Evolutionary conservation across 495 filamentous ascomycete species (phyloP), one percentile per base, ranked within the genome.

Genomic region (Penicillium coffeae): DNA sequence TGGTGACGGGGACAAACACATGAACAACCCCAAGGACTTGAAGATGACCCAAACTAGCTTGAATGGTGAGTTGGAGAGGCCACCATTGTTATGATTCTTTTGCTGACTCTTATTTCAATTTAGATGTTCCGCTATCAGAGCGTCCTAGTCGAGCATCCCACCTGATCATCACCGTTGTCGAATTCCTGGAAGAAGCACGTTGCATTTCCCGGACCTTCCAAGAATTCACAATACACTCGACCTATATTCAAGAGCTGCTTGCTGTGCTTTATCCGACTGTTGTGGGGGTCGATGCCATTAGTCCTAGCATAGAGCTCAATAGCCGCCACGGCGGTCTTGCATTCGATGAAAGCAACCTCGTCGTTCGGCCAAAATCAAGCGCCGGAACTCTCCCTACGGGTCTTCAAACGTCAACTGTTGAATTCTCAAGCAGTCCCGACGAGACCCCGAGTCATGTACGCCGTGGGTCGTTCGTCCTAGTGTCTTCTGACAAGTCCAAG

Each of bases 301-400:
- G 78, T 47, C 82, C 93, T 3, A 86, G 91, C 55, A 86, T 80
- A 10, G 93, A 98, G 60, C 70, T 96, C 15, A 82, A 87, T 55
- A 87, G 87, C 18, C 78, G 85, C 35, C 83, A 91, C 49, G 86
- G 85, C 21, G 76, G 81, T 1, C 79, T 95, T 42, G 90, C 80
- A 18, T 93, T 95, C 53, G 88, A 92, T 49, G 91, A 89, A 9
- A 81, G 85, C 48, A 89, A 90, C 69, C 84, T 95, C 4, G 81
- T 89, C 21, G 83, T 91, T 42, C 79, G 87, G 15, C 88, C 90
- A 3, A 73, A 86, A 12, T 85, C 85, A 20, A 70, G 69, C 45
- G 57, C 70, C 13, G 69, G 78, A 18, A 61, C 47, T 37, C 30
- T 35, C 3, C 38, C 52, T 2, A 83, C 87, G 8, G 84, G 88